Evolutionary conservation across 2,329 filamentous ascomycete genomes (phyloP), one percentile per base, ranked within the genome.

Genomic region (Trichoderma atroviride): DNA sequence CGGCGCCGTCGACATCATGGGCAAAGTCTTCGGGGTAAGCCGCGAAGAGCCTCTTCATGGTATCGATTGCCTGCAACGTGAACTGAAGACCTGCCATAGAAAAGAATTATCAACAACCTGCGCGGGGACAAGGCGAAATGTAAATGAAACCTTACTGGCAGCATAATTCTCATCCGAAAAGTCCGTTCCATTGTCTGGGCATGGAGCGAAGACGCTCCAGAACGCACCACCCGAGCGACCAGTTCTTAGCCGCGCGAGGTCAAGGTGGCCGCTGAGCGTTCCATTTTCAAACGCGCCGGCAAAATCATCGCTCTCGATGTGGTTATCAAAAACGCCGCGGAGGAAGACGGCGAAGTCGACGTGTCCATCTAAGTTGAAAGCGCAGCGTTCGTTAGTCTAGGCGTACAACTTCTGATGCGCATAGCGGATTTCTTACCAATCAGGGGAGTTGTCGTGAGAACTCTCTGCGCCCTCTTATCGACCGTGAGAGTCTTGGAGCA

Each of bases 201-300:
- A 97, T 0, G 88, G 87, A 52, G 91, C 88, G 75, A 86, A 98
- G 11, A 96, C 93, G 77, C 91, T 94, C 95, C 94, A 97, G 78
- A 97, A 97, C n/a, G 92, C 90, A 68, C 94, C 95, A 50, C 94
- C 94, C 71, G 91, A 88, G 73, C 86, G 84, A 1, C 94, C 94
- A 61, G 87, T 79, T 43, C 87, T 84, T 59, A 97, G 84, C 5
- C 94, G 88, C 1, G 91, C 89, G 10, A 97, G 82, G 78, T 98
- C 95, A 64, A 96, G 91, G 73, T 98, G 92, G 4, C 84, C 84
- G 0, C 78, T 76, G 63, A 97, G 80, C 0, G 87, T 87, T 37
- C 92, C 93, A 27, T 91, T 82, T 72, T 90, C 86, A 76, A 97
- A 97, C 6, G 87, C 85, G 47, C 89, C 81, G n/a, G 86, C 90